Percentiles rank a stretch among this genome's conserved stretches.
phyloP scores from a whole-genome alignment of 371 early-diverging fungal genomes.

The Aphelidium insulamus region DNA sequence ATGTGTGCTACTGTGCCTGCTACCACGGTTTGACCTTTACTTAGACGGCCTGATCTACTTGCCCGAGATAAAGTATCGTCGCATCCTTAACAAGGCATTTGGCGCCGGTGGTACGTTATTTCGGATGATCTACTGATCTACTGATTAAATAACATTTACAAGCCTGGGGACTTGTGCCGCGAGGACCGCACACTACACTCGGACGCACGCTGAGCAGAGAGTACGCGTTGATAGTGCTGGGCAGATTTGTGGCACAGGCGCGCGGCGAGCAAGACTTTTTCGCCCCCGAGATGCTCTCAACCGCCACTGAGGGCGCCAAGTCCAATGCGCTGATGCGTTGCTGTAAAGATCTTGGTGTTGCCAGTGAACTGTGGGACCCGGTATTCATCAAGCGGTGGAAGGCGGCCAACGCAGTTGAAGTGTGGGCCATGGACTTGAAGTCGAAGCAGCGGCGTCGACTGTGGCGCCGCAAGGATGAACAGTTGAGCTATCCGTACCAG shows the following conservation, averaged over 20 bases:
- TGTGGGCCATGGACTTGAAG: conserved; percentile 44
- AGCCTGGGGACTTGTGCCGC: conserved; percentile 74
- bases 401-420: conserved; percentile 45
- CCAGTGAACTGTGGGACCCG: conserved; percentile 90
- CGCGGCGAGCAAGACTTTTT: conserved; percentile 87
- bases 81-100: conserved; percentile 79
- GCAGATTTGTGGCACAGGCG: conserved; percentile 68
- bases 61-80: conserved; percentile 89
- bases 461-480: conserved; percentile 59
- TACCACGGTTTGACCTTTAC: background rate
- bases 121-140: background rate
- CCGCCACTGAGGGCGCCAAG: conserved; percentile 79
- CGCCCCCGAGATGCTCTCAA: conserved; percentile 43
- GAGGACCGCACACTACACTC: conserved; percentile 67
- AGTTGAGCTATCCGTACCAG: conserved; percentile 28
- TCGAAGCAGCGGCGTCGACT: conserved; percentile 48
- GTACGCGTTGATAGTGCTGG: conserved; percentile 68
- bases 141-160: conserved; percentile 1
- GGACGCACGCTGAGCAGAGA: conserved; percentile 62
- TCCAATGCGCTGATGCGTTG: conserved; percentile 88
- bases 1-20: conserved; percentile 1
- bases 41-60: conserved; percentile 76
- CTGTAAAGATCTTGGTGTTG: conserved; percentile 89
- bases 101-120: conserved; percentile 69
- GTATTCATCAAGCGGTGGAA: conserved; percentile 63